These are phyloP conservation scores for Colletotrichum sp. DNA, from an alignment of 2,329 filamentous ascomycete genomes.

Conservation along the genomic window DNA sequence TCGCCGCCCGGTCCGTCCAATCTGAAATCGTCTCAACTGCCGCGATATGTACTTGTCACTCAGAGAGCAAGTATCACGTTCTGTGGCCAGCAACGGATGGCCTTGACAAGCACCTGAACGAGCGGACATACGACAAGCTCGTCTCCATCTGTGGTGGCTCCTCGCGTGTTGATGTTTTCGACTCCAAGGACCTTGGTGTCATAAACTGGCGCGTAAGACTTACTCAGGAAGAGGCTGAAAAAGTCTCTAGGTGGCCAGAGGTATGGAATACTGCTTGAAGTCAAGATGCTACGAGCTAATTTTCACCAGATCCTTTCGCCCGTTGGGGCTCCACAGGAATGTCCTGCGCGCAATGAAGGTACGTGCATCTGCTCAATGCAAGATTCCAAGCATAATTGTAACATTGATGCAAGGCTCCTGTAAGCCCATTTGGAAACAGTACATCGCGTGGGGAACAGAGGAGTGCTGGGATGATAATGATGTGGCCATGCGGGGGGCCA, in stretches of 20 bases:
- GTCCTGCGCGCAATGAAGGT: not conserved
- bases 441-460: not conserved
- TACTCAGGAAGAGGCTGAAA: not conserved
- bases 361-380: not conserved
- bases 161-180: not conserved
- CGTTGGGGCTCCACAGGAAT: not conserved
- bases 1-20: not conserved
- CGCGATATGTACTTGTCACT: not conserved
- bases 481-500: not conserved
- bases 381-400: not conserved
- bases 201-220: not conserved
- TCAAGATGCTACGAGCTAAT: not conserved
- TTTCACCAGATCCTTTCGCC: not conserved
- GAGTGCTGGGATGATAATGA: not conserved
- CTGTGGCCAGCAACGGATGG: not conserved
- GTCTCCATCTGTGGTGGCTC: not conserved
- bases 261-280: not conserved
- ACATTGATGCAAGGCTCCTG: not conserved
- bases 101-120: not conserved
- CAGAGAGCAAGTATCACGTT: not conserved
- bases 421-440: fast-evolving
- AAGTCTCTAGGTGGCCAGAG: not conserved
- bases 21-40: not conserved
- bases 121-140: not conserved
- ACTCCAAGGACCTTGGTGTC: not conserved